Evolutionary conservation across 495 filamentous ascomycete species (phyloP).

Genomic region (Neurospora pannonica): DNA sequence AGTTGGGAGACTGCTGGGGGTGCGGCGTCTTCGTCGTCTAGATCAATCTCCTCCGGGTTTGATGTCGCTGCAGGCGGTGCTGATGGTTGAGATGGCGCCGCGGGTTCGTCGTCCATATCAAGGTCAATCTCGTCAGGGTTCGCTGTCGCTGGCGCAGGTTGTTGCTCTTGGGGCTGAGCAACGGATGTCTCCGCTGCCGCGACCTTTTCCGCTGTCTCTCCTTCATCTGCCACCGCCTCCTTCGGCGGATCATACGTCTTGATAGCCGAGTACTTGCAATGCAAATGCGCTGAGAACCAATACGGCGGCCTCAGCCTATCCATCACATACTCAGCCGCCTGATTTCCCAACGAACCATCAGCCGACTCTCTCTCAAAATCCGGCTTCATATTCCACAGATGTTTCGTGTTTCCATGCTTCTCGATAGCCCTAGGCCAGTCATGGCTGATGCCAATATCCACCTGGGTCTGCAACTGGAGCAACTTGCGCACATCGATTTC

Average conservation of each 20-base stretch:
- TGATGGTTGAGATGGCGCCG: background rate
- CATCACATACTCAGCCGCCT: slow-evolving; percentile 67
- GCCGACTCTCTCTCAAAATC: slow-evolving; percentile 65
- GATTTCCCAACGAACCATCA: slow-evolving; percentile 63
- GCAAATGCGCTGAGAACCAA: slow-evolving; percentile 93
- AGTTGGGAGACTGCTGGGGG: background rate
- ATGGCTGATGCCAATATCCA: slow-evolving; percentile 86
- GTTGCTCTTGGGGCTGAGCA: background rate
- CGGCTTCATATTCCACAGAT: slow-evolving; percentile 60
- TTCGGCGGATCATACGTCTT: slow-evolving; percentile 46
- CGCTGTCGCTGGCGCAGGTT: background rate
- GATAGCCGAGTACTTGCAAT: slow-evolving; percentile 71
- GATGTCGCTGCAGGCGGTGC: background rate
- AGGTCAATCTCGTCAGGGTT: slow-evolving; percentile 10
- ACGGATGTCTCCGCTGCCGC: background rate
- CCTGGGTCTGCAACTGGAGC: slow-evolving; percentile 68
- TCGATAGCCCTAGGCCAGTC: slow-evolving; percentile 88
- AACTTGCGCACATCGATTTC: slow-evolving; percentile 89
- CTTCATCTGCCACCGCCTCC: background rate
- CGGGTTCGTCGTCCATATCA: slow-evolving; percentile 10
- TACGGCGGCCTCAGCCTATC: slow-evolving; percentile 69
- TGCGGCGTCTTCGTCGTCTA: slow-evolving; percentile 35
- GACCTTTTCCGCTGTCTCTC: background rate
- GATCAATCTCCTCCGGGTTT: slow-evolving; percentile 6
- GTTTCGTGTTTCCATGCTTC: slow-evolving; percentile 52